phyloP scores from a whole-genome alignment of 208 protist genomes.

The Entamoeba dispar region DNA sequence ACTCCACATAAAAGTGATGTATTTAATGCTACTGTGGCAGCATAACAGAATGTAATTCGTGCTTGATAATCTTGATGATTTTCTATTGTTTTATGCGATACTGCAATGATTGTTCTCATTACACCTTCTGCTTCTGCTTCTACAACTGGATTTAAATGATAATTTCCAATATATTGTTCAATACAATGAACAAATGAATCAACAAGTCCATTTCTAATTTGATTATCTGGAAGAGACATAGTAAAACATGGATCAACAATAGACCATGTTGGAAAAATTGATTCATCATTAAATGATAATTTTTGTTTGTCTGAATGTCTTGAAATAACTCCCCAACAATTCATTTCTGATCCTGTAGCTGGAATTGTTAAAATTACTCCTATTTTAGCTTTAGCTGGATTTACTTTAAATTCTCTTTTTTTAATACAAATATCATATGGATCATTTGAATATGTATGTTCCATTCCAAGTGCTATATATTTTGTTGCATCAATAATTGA shows the following conservation, averaged over 20 bases:
- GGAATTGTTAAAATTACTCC: neutral
- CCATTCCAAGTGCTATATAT: neutral
- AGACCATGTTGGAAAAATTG: neutral
- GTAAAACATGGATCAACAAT: neutral
- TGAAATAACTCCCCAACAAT: neutral
- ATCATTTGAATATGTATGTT: neutral
- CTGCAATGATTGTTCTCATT: neutral
- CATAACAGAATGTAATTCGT: neutral
- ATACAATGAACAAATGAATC: constrained; percentile 4
- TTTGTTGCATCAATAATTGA: constrained; percentile 7
- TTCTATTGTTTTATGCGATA: neutral
- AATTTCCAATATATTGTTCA: neutral
- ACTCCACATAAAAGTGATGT: neutral
- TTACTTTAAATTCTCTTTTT: too few relatives aligned
- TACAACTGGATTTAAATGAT: neutral
- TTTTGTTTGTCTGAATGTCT: neutral
- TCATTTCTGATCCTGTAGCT: constrained; percentile 5
- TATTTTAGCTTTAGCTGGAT: neutral
- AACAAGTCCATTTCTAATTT: constrained; percentile 7
- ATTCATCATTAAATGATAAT: neutral
- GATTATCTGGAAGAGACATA: neutral
- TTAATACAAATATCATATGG: neutral
- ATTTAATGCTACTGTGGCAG: neutral
- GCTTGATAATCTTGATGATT: neutral
- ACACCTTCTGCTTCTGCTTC: neutral